Evolutionary conservation across 2,329 filamentous ascomycete genomes (phyloP).

Genomic region (Nothophoma quercina): DNA sequence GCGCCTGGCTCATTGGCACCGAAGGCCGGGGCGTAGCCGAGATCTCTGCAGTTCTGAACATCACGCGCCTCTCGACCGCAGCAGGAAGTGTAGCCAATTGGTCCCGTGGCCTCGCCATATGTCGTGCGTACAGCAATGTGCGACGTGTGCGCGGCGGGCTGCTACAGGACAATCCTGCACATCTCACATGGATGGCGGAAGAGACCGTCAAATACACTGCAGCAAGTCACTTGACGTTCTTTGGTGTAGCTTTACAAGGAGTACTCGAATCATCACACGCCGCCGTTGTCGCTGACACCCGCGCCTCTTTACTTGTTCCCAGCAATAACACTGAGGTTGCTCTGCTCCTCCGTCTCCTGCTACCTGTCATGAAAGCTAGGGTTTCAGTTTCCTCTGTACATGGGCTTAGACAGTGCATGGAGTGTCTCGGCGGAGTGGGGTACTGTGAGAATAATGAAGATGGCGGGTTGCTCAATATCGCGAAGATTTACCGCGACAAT

Average conservation of each 20-base stretch:
- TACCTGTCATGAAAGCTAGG: conserved; percentile 37
- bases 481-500: conserved; percentile 70
- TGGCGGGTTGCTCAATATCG: conserved; percentile 66
- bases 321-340: conserved; percentile 22
- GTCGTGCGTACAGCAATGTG: conserved; percentile 65
- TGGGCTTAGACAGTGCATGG: conserved; percentile 65
- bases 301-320: conserved; percentile 31
- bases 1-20: conserved; percentile 66
- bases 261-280: conserved; percentile 57
- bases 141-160: conserved; percentile 59
- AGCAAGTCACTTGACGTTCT: conserved; percentile 64
- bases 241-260: conserved; percentile 63
- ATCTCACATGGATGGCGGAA: conserved; percentile 66
- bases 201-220: conserved; percentile 65
- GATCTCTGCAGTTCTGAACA: conserved; percentile 72
- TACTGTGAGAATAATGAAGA: conserved; percentile 70
- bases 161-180: conserved; percentile 62
- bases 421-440: conserved; percentile 70
- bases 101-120: conserved; percentile 64
- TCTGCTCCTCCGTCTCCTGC: conserved; percentile 32
- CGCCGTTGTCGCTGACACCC: conserved; percentile 31
- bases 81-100: conserved; percentile 62
- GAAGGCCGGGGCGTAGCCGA: conserved; percentile 73
- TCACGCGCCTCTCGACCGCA: conserved; percentile 68
- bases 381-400: conserved; percentile 49